Evolutionary conservation across 1,284 basidiomycete species (phyloP), one percentile per base, ranked within the genome.

Genomic region (Cutaneotrichosporon cavernicola): DNA sequence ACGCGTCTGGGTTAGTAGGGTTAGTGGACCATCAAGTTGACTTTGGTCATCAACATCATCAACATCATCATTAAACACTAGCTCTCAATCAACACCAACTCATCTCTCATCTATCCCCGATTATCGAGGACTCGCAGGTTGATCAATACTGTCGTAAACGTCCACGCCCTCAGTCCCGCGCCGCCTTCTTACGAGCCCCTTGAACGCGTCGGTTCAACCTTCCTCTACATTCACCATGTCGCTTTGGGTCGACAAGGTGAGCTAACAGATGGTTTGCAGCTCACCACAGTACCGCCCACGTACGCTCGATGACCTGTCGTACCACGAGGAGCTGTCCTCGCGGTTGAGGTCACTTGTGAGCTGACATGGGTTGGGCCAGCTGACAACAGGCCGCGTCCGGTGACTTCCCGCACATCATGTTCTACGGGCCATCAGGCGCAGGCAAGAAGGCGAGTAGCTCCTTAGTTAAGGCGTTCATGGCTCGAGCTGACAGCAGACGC

Each of bases 361-460:
- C 9, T 56, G 13, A 5, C 38, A 31, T 36, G 5, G 40, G 10
- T 46, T 11, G 0, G 2, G 21, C 10, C 14, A 47, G 18, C 56
- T 50, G 26, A 60, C 58, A 2, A 8, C 72, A 91, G 90, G 88
- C 92, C 1, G 85, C 88, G 0, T 90, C 91, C 0, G 91, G 91
- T 2, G 97, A 99, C 83, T 97, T 99, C 75, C 96, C 96, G 7
- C 96, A 99, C 77, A 89, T 97, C 83, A 86, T 99, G 13, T 97
- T 99, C 82, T 99, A 98, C 76, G 97, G 96, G 0, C 97, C 96
- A 2, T 92, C 91, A 5, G 96, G 96, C 21, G 93, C 96, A 10
- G 96, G 96, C 21, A 99, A 99, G 84, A 99, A 99, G 76, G 79
- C 78, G 21, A 51, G 58, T 36, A 9, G 34, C 34, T 36, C 34